Conservation (phyloP, 1,284 basidiomycete genomes). For the Wolfiporia cocos region DNA sequence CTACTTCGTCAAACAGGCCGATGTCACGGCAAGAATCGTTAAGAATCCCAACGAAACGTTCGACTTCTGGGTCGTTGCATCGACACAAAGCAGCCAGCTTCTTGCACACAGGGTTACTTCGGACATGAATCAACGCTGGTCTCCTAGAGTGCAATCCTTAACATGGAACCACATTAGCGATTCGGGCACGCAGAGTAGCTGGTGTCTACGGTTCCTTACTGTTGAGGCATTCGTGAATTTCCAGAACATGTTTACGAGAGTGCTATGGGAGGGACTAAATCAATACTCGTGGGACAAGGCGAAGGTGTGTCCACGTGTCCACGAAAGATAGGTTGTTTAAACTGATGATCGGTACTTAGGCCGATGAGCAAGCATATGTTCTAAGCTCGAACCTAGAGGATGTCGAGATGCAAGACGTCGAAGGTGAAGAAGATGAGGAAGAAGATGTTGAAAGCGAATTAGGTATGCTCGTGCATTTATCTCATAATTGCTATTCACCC, state of each 20-base stretch:
- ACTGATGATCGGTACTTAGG: slow-evolving; percentile 29
- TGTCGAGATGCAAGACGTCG: slow-evolving; percentile 78
- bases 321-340: background rate
- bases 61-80: slow-evolving; percentile 61
- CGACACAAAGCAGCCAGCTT: slow-evolving; percentile 41
- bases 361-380: slow-evolving; percentile 78
- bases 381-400: slow-evolving; percentile 71
- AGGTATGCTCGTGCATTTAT: no score
- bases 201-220: slow-evolving; percentile 74
- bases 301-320: slow-evolving; percentile 48
- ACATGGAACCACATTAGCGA: slow-evolving; percentile 79
- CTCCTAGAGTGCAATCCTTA: slow-evolving; percentile 58
- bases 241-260: slow-evolving; percentile 63
- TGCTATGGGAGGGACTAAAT: slow-evolving; percentile 83
- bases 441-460: slow-evolving; percentile 67
- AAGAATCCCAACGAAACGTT: slow-evolving; percentile 41
- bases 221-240: slow-evolving; percentile 59
- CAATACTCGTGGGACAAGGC: slow-evolving; percentile 74
- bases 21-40: slow-evolving; percentile 65
- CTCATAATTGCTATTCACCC: no score
- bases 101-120: slow-evolving; percentile 57
- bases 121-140: slow-evolving; percentile 76
- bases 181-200: slow-evolving; percentile 66
- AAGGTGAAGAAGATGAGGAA: slow-evolving; percentile 72
- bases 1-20: slow-evolving; percentile 72